Percentiles rank a stretch among this genome's conserved stretches.
phyloP scores from a whole-genome alignment of 345 rosid species.

The Cardamine resedifolia region DNA sequence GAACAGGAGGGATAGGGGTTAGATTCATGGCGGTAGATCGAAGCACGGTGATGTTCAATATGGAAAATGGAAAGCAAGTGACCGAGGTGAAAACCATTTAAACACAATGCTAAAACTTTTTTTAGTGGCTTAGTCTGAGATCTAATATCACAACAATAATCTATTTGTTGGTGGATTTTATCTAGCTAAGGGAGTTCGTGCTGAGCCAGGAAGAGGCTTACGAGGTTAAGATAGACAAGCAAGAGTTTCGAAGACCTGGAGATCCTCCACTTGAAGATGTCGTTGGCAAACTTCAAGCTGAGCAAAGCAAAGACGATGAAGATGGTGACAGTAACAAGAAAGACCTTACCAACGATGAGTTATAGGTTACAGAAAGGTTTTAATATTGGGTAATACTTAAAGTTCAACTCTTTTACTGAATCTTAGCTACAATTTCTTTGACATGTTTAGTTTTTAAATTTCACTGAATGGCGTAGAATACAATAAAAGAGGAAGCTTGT shows the following conservation, averaged over 20 bases:
- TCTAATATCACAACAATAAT: background rate
- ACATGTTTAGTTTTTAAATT: background rate
- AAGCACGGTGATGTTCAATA: constrained; percentile 79
- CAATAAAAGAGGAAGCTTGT: constrained; percentile 21
- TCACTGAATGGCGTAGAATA: background rate
- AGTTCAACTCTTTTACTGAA: background rate
- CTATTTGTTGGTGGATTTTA: background rate
- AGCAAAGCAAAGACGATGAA: constrained; percentile 23
- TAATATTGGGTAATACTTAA: background rate
- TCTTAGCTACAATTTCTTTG: constrained; percentile 13
- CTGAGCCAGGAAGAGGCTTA: constrained; percentile 75
- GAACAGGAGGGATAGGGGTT: constrained; percentile 70
- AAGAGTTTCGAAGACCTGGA: constrained; percentile 68
- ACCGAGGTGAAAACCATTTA: constrained; percentile 49
- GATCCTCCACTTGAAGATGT: constrained; percentile 82
- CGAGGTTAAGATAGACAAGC: constrained; percentile 82
- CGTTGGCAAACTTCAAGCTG: constrained; percentile 42
- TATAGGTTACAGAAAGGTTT: constrained; percentile 37
- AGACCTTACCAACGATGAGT: constrained; percentile 51
- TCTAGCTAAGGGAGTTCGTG: constrained; percentile 80
- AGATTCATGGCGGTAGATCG: constrained; percentile 72
- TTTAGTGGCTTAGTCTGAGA: background rate
- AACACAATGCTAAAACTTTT: background rate
- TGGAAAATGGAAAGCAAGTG: constrained; percentile 58
- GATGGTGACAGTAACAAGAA: constrained; percentile 26